Base-by-base conservation (phyloP, 2,329 filamentous ascomycete genomes). In the Pseudopithomyces chartarum region DNA sequence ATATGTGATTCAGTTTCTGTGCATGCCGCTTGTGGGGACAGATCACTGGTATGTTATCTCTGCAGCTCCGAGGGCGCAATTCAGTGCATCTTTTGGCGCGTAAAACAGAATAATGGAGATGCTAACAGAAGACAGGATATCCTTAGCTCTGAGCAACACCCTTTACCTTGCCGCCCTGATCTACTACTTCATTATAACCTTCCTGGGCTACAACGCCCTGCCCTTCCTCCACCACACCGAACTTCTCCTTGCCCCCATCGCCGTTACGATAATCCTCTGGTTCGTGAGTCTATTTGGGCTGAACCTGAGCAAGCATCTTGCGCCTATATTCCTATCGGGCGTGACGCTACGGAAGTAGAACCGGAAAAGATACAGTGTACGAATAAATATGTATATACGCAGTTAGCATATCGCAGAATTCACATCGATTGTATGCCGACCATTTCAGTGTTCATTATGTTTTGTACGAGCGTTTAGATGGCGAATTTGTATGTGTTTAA, bases 161-260 rank as follows among this genome's bases (percentile, higher is more conserved):
- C 81, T 89, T 61, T 89, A 89, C 66, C 80, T 89, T n/a, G 78
- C 86, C 36, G 87, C 86, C 0, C 75, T 88, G 50, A 81, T 82
- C 26, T 89, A 89, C 75, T 89, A 89, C 74, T 86, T 85, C 67
- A 83, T 89, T 62, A 87, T 89, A 65, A 87, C 84, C 8, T 90
- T 90, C 70, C 77, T 90, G 42, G 87, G 87, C 33, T 90, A 89
- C 73, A 89, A 89, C 65, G 86, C 86, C 22, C 77, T 90, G 15
- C 87, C 87, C 0, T 89, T 89, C 69, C 74, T 89, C 22, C 84
- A 87, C 68, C 86, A 89, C 62, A 89, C 87, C 1, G 86, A 89
- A 70, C 80, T 89, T 3, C 78, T 90, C 13, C 79, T 90, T 32
- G 78, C 85, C 12, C 87, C 87, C 0, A 83, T 88, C 45, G 77